Conservation (phyloP, 805 yeast species). For the Candida sanyiensis region DNA sequence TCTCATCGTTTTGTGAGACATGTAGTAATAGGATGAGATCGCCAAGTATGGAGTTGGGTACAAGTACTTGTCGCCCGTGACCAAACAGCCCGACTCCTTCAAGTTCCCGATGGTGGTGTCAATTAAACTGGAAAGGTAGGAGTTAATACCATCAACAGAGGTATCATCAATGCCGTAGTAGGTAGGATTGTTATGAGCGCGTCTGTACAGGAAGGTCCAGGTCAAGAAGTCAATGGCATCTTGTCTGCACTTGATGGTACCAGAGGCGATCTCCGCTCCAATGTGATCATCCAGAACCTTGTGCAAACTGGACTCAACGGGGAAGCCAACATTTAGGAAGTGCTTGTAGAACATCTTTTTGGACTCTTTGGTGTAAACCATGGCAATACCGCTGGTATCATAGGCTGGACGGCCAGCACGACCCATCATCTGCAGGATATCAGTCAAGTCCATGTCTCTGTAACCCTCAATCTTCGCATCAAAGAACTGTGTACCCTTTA, state of each 20-base stretch:
- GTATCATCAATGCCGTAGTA: conserved; percentile 80
- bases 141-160: conserved; percentile 71
- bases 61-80: conserved; percentile 39
- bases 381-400: conserved; percentile 88
- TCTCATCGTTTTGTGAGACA: conserved; percentile 85
- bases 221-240: conserved; percentile 97
- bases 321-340: conserved; percentile 87
- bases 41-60: conserved; percentile 74
- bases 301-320: conserved; percentile 82
- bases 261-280: conserved; percentile 94
- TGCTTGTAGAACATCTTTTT: conserved; percentile 81
- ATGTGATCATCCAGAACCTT: conserved; percentile 82
- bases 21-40: conserved; percentile 85
- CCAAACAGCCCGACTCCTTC: conserved; percentile 66
- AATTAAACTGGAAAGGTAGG: conserved; percentile 64
- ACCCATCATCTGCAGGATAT: conserved; percentile 96
- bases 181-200: conserved; percentile 92
- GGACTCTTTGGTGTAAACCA: conserved; percentile 78
- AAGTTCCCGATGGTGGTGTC: conserved; percentile 65
- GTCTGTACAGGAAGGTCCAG: conserved; percentile 84
- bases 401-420: conserved; percentile 99
- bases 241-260: conserved; percentile 87
- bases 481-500: conserved; percentile 94
- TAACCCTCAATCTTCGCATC: conserved; percentile 93
- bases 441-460: conserved; percentile 89